Conservation (phyloP, 768 basidiomycete genomes). For the Daedaleopsis sinensis region DNA sequence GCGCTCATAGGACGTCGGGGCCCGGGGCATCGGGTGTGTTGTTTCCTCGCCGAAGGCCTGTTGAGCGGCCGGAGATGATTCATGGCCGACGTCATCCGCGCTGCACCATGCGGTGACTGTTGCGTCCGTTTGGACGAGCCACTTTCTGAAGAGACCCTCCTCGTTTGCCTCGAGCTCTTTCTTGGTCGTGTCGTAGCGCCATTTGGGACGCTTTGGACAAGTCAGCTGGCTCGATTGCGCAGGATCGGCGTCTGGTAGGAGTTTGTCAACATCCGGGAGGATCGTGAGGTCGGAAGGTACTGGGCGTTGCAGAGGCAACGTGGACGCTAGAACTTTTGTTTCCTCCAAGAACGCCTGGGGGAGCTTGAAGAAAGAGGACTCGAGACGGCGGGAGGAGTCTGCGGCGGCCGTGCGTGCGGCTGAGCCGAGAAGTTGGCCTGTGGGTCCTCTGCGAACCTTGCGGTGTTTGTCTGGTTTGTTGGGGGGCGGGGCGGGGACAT, state of each 20-base stretch:
- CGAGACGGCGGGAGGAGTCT: conserved; percentile 53
- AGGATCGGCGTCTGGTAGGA: neutral
- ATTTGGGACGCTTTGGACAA: conserved; percentile 79
- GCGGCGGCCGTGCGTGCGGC: conserved; percentile 31
- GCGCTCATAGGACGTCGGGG: conserved; percentile 83
- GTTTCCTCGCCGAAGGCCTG: conserved; percentile 10
- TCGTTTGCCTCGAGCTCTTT: conserved; percentile 90
- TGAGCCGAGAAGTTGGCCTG: conserved; percentile 14
- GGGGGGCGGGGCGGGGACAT: conserved; percentile 41
- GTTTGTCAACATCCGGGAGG: conserved; percentile 30
- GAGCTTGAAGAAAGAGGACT: conserved; percentile 72
- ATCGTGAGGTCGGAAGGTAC: conserved; percentile 46
- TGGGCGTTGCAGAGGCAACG: conserved; percentile 57
- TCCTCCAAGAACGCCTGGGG: conserved; percentile 61
- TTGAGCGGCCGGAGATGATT: conserved; percentile 5
- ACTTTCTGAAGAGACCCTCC: conserved; percentile 79
- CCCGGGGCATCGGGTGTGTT: conserved; percentile 49
- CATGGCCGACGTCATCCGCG: neutral
- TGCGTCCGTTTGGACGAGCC: conserved; percentile 70
- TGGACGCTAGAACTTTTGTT: conserved; percentile 58
- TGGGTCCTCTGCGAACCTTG: conserved; percentile 9
- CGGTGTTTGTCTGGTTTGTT: conserved; percentile 38
- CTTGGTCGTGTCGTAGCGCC: conserved; percentile 86
- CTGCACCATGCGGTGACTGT: conserved; percentile 52
- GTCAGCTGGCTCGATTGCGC: conserved; percentile 25